A percentile compares a stretch with the other conserved stretches of the same genome.
Conservation (phyloP, 140 eudicot genomes). For the Erigeron philadelphicus region DNA sequence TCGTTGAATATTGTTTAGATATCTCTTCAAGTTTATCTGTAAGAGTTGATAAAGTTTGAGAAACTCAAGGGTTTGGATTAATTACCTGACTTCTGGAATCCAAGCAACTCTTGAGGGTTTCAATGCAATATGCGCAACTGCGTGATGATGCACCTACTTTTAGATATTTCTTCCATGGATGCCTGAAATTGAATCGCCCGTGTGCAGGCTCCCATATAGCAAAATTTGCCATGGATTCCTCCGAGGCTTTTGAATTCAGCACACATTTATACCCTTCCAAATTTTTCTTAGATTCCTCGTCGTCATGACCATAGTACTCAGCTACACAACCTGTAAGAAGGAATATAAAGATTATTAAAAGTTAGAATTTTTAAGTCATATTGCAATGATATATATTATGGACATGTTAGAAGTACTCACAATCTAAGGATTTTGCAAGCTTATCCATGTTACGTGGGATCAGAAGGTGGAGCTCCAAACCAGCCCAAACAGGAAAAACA, state of each 20-base stretch:
- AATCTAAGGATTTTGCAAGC: conserved; percentile 65
- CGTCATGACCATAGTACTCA: conserved; percentile 43
- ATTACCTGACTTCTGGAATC: conserved; percentile 53
- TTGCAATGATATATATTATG: neutral
- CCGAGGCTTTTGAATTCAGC: conserved; percentile 68
- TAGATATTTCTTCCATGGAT: conserved; percentile 88
- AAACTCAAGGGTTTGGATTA: neutral
- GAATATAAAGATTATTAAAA: neutral
- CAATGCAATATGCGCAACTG: conserved; percentile 71
- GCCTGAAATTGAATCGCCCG: conserved; percentile 61
- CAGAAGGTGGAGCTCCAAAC: conserved; percentile 66
- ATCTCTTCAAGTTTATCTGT: neutral
- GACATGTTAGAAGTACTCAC: conserved; percentile 34
- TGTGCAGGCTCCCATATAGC: conserved; percentile 98
- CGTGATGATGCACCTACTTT: conserved; percentile 67
- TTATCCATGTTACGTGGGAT: conserved; percentile 59
- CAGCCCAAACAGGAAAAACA: conserved; percentile 91
- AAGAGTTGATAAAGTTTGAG: neutral
- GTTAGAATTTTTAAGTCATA: neutral
- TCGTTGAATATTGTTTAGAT: conserved; percentile 21
- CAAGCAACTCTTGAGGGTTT: conserved; percentile 56
- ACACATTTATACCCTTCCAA: conserved; percentile 68
- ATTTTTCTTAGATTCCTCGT: conserved; percentile 34
- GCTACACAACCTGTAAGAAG: conserved; percentile 51
- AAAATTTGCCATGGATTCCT: conserved; percentile 75